Base-by-base conservation (phyloP, 2,329 filamentous ascomycete species). In the Stromatinia cepivora region DNA sequence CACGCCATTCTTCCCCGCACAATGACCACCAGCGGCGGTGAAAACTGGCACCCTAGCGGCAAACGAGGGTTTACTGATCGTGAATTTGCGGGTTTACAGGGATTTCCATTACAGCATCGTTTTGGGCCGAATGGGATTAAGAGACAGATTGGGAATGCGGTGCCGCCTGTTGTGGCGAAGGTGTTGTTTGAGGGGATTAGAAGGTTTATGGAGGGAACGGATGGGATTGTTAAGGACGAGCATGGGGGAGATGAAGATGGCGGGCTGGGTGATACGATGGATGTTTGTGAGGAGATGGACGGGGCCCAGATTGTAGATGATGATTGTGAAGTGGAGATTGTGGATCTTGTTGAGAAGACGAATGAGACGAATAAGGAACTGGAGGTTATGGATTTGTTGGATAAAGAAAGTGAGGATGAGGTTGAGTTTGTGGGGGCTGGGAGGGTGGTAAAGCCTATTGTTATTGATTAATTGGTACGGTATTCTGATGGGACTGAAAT, bases 131-230 rank as follows among this genome's bases (percentile, higher is more conserved):
- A 20, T 64, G 77, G 78, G 7, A 80, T 86, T 22, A 84, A 85
- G 72, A 85, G 82, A 71, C 91, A 93, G 76, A 91, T 94, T 72
- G 92, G 92, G 0, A 94, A 95, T 75, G 92, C 92, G 0, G 92
- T 94, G 22, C 90, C 92, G 0, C 87, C 91, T 0, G 80, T 80
- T 39, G 84, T 85, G 0, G 87, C 87, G 3, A 79, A 79, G 36
- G 78, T 83, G 0, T 74, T 80, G 57, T 78, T 81, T 66, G 77
- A 77, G 73, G 82, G 82, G 0, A 70, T 75, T 42, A 79, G 75
- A 73, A 83, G 81, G 2, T 81, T 80, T 0, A 65, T 77, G 62
- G 71, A 76, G 63, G 58, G 56, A 15, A 64, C 63, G 13, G 76
- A 78, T 73, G 72, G 75, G 11, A 56, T 77, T 46, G 61, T 69